Evolutionary conservation across 441 rosid genomes (phyloP).

Genomic region (Brassica balearica): DNA sequence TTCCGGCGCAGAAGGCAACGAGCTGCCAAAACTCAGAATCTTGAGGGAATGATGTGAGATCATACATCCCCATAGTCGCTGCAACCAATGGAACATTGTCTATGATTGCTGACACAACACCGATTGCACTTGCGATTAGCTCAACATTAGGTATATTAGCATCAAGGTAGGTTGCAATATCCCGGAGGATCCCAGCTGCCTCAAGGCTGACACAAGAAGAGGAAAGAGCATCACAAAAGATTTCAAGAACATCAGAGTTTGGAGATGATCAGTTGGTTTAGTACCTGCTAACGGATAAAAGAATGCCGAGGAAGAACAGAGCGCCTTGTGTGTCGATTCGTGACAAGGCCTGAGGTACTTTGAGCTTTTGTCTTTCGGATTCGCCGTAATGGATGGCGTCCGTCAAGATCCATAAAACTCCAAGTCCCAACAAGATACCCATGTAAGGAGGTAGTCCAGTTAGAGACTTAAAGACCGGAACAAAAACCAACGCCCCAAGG

Average conservation of each 20-base stretch:
- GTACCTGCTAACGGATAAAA: conserved; percentile 90
- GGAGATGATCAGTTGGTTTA: conserved; percentile 18
- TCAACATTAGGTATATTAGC: conserved; percentile 73
- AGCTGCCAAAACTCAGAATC: conserved; percentile 97
- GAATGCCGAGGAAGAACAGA: conserved; percentile 94
- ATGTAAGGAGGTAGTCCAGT: conserved; percentile 96
- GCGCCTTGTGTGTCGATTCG: conserved; percentile 93
- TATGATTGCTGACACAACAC: conserved; percentile 84
- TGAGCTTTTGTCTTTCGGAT: conserved; percentile 82
- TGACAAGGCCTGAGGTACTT: conserved; percentile 97
- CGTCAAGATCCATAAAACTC: conserved; percentile 98
- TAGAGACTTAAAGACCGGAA: conserved; percentile 90
- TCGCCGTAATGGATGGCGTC: conserved; percentile 97
- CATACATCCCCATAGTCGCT: conserved; percentile 97
- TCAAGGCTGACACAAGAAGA: conserved; percentile 60
- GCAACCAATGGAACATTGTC: conserved; percentile 95
- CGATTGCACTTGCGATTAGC: conserved; percentile 80
- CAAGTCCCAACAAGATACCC: conserved; percentile 94
- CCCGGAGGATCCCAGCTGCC: conserved; percentile 94
- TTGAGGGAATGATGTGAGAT: conserved; percentile 77
- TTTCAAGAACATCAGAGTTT: not conserved
- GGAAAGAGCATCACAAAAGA: conserved; percentile 6
- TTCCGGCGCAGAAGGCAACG: conserved; percentile 87
- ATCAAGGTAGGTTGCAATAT: conserved; percentile 86
- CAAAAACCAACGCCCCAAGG: conserved; percentile 86